Evolutionary conservation across 371 early-diverging fungal genomes (phyloP).

Genomic region (Rhizopus microsporus): DNA sequence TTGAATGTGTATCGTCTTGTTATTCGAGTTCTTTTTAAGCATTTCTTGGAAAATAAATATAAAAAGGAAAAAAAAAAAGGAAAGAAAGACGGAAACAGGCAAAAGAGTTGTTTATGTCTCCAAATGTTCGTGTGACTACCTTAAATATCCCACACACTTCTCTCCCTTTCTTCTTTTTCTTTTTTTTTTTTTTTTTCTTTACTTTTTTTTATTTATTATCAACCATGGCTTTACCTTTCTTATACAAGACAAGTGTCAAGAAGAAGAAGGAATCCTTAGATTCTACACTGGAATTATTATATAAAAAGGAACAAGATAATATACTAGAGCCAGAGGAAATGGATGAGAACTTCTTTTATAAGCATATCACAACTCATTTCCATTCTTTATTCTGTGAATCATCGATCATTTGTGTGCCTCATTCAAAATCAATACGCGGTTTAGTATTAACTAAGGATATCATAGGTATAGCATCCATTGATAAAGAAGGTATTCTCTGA

Average conservation of each 20-base stretch:
- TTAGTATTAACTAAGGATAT: slow-evolving; percentile 55
- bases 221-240: slow-evolving; percentile 32
- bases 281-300: not conserved
- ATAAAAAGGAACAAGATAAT: not conserved
- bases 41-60: slow-evolving; percentile 4
- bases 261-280: slow-evolving; percentile 24
- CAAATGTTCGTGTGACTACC: too few relatives aligned
- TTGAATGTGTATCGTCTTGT: slow-evolving; percentile 41
- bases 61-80: slow-evolving; percentile 1
- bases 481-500: not conserved
- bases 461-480: slow-evolving; percentile 42
- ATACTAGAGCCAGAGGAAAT: slow-evolving; percentile 43
- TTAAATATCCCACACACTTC: too few relatives aligned
- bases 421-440: slow-evolving; percentile 55
- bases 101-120: not conserved
- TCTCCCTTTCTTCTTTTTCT: slow-evolving; percentile 2
- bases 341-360: slow-evolving; percentile 54
- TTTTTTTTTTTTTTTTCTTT: slow-evolving; percentile 6
- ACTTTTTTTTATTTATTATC: slow-evolving; percentile 6
- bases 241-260: slow-evolving; percentile 34
- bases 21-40: slow-evolving; percentile 17
- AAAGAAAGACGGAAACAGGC: slow-evolving; percentile 2
- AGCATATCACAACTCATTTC: slow-evolving; percentile 43
- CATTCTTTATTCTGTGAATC: slow-evolving; percentile 49
- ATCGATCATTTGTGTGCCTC: slow-evolving; percentile 58